A percentile compares a stretch with the other conserved stretches of the same genome.
Conservation (phyloP, 305 asterid species). For the Solanum hybrid region DNA sequence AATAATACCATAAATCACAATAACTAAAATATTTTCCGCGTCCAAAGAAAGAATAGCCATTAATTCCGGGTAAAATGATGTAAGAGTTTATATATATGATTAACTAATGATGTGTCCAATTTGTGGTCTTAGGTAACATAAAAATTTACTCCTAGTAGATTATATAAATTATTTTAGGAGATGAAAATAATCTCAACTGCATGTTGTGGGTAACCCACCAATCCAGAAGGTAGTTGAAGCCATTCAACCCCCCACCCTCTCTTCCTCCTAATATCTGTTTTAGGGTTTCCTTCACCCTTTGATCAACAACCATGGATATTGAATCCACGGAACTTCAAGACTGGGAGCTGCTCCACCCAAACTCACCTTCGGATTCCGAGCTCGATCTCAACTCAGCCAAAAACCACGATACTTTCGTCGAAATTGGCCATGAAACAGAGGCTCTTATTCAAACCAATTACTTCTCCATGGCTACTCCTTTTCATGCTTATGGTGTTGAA, state of each 20-base stretch:
- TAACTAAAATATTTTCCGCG: too few species aligned
- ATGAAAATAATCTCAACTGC: background rate
- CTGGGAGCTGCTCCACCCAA: conserved; percentile 74
- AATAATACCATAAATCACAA: too few species aligned
- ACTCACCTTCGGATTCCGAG: conserved; percentile 27
- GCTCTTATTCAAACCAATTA: conserved; percentile 53
- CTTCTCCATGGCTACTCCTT: conserved; percentile 43
- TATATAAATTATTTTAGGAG: too few species aligned
- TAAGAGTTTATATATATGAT: background rate
- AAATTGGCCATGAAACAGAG: conserved; percentile 3
- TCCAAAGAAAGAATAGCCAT: background rate
- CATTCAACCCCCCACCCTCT: background rate
- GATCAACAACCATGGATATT: conserved; percentile 13
- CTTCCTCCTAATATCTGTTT: background rate
- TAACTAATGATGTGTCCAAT: background rate
- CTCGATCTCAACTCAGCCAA: conserved; percentile 13
- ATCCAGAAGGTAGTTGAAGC: background rate
- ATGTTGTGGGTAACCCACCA: background rate
- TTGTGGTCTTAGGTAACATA: background rate
- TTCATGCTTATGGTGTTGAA: conserved; percentile 30
- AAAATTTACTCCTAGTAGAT: background rate
- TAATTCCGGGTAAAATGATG: background rate
- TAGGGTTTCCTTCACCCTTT: background rate
- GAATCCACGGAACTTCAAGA: conserved; percentile 47
- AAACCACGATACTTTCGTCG: conserved; percentile 24